Base-by-base conservation (phyloP, 164 flowering plant species). In the Magnolia officinalis region DNA sequence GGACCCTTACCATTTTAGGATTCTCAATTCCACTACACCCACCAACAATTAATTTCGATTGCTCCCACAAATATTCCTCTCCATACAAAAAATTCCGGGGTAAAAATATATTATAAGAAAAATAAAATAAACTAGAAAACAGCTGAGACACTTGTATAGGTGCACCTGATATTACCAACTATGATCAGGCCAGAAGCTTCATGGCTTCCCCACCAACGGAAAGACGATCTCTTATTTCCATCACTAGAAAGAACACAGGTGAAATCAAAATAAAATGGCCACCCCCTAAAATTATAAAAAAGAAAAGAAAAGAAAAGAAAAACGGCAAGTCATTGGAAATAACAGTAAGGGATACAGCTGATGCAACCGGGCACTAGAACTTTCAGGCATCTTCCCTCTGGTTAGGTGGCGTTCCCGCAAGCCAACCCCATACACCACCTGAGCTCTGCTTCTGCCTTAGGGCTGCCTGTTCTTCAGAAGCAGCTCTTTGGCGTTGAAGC, bases 341-440 rank as follows among this genome's bases (percentile, higher is more conserved):
- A 29, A 50, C 2, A 6, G 20, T 19, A n/a, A 70, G 8, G 11
- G 52, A 8, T 6, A 14, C 8, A 13, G 49, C 26, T 45, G 65
- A 52, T 65, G 66, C 26, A 50, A 37, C 9, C 58, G 10, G 11
- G 21, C 45, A 4, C 18, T 7, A 20, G n/a, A 66, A 37, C 58
- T 63, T 67, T 86, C 78, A 84, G 72, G 83, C 82, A 74, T 88
- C 90, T 50, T 66, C 72, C 52, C 81, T 86, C 71, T 82, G 84
- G 70, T 24, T 50, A 4, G 87, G 80, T 29, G 99, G 92, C 67
- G 85, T 24, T 76, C 97, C 97, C 8, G 99, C 97, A 21, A 96
- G 89, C 99, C 99, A 96, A 63, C 98, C 96, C 99, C 98, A 94
- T 29, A 96, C 91, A 1, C 98, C 91, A 20, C 97, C 96, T 1